Conservation (phyloP, 1,284 basidiomycete genomes). For the Apiotrichum laibachii region DNA sequence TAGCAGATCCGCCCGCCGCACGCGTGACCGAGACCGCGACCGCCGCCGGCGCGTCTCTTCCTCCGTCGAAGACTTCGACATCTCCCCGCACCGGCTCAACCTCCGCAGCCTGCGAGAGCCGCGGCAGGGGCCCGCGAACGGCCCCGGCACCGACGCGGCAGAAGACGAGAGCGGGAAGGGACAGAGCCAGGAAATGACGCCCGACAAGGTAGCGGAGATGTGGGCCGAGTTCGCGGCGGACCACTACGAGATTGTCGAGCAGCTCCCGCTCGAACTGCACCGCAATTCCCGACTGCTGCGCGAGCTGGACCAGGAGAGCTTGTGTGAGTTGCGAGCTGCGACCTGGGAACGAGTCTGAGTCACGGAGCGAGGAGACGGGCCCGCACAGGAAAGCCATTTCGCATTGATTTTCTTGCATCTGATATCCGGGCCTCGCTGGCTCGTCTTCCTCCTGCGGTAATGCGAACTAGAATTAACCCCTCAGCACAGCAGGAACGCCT, state of each 20-base stretch:
- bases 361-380: too few relatives aligned
- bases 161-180: slow-evolving; percentile 3
- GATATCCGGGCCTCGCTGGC: too few relatives aligned
- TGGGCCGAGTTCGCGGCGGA: slow-evolving; percentile 77
- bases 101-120: too few relatives aligned
- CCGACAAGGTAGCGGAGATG: slow-evolving; percentile 53
- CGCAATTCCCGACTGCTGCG: slow-evolving; percentile 72
- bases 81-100: too few relatives aligned
- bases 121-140: too few relatives aligned
- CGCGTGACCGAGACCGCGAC: too few relatives aligned
- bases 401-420: too few relatives aligned
- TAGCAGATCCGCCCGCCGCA: neutral
- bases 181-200: slow-evolving; percentile 15
- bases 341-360: too few relatives aligned
- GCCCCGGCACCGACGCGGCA: too few relatives aligned
- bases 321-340: slow-evolving; percentile 55
- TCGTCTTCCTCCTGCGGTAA: too few relatives aligned
- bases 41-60: neutral
- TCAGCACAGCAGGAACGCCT: slow-evolving; percentile 42
- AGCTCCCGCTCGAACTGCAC: slow-evolving; percentile 78
- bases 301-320: slow-evolving; percentile 75
- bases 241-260: slow-evolving; percentile 78
- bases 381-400: too few relatives aligned
- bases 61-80: neutral
- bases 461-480: too few relatives aligned